Evolutionary conservation across 345 rosid species (phyloP).

Genomic region (Euphorbia lathyris): DNA sequence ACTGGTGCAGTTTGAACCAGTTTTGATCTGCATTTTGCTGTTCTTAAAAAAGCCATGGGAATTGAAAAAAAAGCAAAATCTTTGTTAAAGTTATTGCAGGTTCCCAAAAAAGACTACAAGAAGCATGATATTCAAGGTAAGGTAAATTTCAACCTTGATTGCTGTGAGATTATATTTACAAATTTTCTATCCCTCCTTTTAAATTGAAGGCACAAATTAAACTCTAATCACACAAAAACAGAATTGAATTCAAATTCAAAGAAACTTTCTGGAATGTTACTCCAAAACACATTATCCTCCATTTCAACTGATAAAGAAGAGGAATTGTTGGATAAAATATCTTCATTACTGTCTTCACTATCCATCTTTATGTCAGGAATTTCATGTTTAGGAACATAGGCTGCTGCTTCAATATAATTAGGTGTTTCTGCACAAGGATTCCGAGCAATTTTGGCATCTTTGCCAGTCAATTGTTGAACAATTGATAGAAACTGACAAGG

Average conservation of each 20-base stretch:
- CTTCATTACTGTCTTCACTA: neutral
- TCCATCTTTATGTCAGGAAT: neutral
- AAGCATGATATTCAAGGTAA: neutral
- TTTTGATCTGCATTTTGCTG: neutral
- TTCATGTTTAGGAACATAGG: neutral
- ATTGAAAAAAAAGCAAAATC: neutral
- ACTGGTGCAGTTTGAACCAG: neutral
- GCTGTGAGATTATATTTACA: too few species aligned
- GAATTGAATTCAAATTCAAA: slow-evolving; percentile 16
- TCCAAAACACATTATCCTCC: slow-evolving; percentile 20
- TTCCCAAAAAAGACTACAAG: neutral
- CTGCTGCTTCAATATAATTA: neutral
- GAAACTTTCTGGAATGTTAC: slow-evolving; percentile 17
- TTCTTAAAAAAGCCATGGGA: neutral
- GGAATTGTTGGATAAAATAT: neutral
- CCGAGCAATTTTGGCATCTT: slow-evolving; percentile 25
- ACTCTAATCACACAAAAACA: slow-evolving; percentile 6
- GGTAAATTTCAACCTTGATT: too few species aligned
- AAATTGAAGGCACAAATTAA: neutral
- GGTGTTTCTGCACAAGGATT: neutral
- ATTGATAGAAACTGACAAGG: slow-evolving; percentile 44
- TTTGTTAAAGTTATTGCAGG: neutral
- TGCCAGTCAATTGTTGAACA: slow-evolving; percentile 51
- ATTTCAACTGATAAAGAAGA: slow-evolving; percentile 3
- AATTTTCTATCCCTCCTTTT: too few species aligned